phyloP scores from a whole-genome alignment of 2,329 filamentous ascomycete species.

The Cadophora sp. region DNA sequence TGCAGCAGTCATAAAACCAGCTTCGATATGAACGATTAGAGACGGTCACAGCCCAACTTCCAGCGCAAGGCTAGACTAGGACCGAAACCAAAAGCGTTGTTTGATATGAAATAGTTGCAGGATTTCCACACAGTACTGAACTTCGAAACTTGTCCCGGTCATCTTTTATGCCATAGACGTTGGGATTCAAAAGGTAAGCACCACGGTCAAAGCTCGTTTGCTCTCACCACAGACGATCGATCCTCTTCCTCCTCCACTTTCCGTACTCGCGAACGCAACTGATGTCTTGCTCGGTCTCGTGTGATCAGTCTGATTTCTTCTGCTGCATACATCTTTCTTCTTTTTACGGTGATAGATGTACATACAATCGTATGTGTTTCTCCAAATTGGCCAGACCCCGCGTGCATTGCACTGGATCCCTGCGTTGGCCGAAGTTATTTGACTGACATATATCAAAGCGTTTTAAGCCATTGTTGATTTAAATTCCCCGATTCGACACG shows the following conservation, averaged over 20 bases:
- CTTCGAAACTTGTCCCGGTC: slow-evolving; percentile 28
- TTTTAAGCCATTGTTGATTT: slow-evolving; percentile 28
- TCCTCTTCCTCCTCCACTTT: background rate
- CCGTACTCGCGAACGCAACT: slow-evolving; percentile 5
- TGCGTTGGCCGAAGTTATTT: slow-evolving; percentile 31
- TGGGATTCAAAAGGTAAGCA: slow-evolving; percentile 30
- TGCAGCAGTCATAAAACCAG: slow-evolving; percentile 16
- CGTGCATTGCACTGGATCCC: slow-evolving; percentile 25
- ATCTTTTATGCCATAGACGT: slow-evolving; percentile 33
- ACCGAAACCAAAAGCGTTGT: background rate
- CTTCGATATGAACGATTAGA: slow-evolving; percentile 28
- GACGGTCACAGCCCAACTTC: slow-evolving; percentile 17
- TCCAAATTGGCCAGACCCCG: slow-evolving; percentile 18
- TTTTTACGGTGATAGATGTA: slow-evolving; percentile 21
- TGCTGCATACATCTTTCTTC: slow-evolving; percentile 11
- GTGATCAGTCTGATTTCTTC: slow-evolving; percentile 17
- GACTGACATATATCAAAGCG: slow-evolving; percentile 38
- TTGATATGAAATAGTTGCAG: background rate
- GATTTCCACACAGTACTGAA: slow-evolving; percentile 15
- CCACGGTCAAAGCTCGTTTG: slow-evolving; percentile 29
- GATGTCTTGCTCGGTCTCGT: slow-evolving; percentile 19
- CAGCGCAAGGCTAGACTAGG: slow-evolving; percentile 16
- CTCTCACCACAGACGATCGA: background rate
- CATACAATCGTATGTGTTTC: slow-evolving; percentile 21
- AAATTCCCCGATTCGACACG: slow-evolving; percentile 23